Base-by-base conservation (phyloP, 495 filamentous ascomycete genomes). In the Coniosporium apollinis region DNA sequence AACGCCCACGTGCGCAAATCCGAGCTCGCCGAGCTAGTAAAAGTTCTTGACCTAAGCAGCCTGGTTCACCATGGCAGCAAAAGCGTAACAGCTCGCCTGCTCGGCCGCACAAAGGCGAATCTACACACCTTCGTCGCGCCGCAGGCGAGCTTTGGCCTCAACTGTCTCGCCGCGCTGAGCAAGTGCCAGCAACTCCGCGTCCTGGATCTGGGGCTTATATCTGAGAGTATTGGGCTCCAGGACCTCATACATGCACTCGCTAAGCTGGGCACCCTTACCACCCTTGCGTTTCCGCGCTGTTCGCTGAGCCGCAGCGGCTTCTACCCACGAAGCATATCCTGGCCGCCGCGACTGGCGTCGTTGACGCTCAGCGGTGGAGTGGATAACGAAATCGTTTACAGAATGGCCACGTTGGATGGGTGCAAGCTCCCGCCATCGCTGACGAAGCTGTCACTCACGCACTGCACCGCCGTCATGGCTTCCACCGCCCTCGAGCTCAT, bases 61-160 rank as follows among this genome's bases (percentile, higher is more conserved):
- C 59, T 82, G 28, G 67, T 79, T 4, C 73, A 84, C 43, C 70
- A 82, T 46, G 66, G 74, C 18, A 66, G 65, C 28, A 70, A 71
- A 38, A 76, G 71, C 34, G 49, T 69, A 16, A 81, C 75, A 1
- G 74, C 77, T 14, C 60, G 76, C 24, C 50, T 84, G 9, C 47
- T 84, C 14, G 67, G 69, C 3, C 54, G 72, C 14, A 58, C 71
- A 8, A 76, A 76, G 36, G 52, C 47, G 15, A 64, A 58, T 14
- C 52, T 84, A 6, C 65, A 72, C 30, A 56, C 57, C 20, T 79
- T 84, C 45, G 52, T 70, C 22, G 79, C 79, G 10, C 79, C 79
- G 0, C 71, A 70, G 30, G 61, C 71, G 2, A 66, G 65, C 8
- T 84, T 84, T 45, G 62, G 65, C 6, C 54, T 74, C 28, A 78